Evolutionary conservation across 2,329 filamentous ascomycete genomes (phyloP), one percentile per base, ranked within the genome.

Genomic region (Colletotrichum sp.): DNA sequence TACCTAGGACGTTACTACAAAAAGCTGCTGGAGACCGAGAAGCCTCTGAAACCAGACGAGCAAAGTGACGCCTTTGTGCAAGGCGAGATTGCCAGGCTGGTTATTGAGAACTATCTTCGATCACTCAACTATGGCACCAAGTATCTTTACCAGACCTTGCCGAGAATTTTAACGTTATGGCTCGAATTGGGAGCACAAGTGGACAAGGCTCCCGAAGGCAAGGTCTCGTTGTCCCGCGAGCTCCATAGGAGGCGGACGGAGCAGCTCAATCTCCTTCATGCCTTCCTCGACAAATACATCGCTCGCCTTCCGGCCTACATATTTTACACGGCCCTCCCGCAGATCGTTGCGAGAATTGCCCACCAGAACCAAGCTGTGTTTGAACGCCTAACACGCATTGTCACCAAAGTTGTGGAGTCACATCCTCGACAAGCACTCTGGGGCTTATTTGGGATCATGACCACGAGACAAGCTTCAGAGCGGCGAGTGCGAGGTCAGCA

Each of bases 1-100:
- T 98, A 98, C 83, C 90, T 99, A 12, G 97, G 97, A 7, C 95
- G 96, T 62, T 96, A 98, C 84, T 99, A 99, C 89, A 97, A 98
- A 83, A 99, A 98, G 84, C 90, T 98, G 5, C 87, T 98, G 4
- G 96, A 98, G 80, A 95, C 95, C 0, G 96, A 98, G 83, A 96
- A 95, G 83, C 87, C 90, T 3, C 90, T 98, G 68, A 92, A 94
- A 48, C 88, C 91, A 21, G 91, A 93, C 32, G 96, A 96, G 77
- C 96, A 98, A 83, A 93, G 90, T 56, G 93, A 96, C 69, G 89
- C 91, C 74, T 96, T 92, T 79, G 85, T 97, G 71, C 94, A 91
- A 13, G 97, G 97, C 52, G 96, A 98, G 82, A 92, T 93, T 24
- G 93, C 95, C 3, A 96, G 96, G 81, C 89, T 98, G 18, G 95